Evolutionary conservation across 768 basidiomycete genomes (phyloP), one percentile per base, ranked within the genome.

Genomic region (Boletus tomentosulus): DNA sequence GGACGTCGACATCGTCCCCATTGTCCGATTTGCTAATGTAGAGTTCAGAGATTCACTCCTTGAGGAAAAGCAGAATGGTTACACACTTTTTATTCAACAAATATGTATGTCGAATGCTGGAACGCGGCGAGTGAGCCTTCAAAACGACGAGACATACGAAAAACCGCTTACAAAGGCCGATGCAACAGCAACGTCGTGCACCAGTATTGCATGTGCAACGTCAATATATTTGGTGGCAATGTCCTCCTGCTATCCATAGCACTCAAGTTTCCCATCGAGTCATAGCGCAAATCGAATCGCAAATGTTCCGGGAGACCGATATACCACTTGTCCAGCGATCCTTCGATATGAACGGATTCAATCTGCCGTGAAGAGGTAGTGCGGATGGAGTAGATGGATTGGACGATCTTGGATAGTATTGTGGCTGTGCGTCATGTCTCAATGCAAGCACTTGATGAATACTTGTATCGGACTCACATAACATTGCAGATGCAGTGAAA

Each of bases 151-250:
- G 16, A 46, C 39, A 48, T 1, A 34, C 19, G 6, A 48, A 22
- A 19, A 12, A 53, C 34, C 24, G 74, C 86, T 72, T 66, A 89
- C 87, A 90, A 90, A 11, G 89, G 89, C 16, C 89, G 80, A 66
- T 91, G 88, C 47, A 91, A 70, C 28, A 92, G 64, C 31, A 92
- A 66, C 24, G 85, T 82, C 11, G 87, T 81, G 63, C 86, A 88
- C 89, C 89, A 92, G 63, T 90, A 91, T 62, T 89, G 86, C 87
- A 91, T 86, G 63, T 91, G 89, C 47, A 92, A 71, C 38, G 85
- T 86, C 52, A 91, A 70, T 25, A 88, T 71, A 58, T 88, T 84
- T 4, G 88, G 87, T 2, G 78, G 77, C 6, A 80, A 80, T 19
- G 74, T 65, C 15, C 69, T 19, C 69, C 68, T 65, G 71, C 25